phyloP scores from a whole-genome alignment of 164 flowering plant genomes.

The Euptelea pleiosperma region DNA sequence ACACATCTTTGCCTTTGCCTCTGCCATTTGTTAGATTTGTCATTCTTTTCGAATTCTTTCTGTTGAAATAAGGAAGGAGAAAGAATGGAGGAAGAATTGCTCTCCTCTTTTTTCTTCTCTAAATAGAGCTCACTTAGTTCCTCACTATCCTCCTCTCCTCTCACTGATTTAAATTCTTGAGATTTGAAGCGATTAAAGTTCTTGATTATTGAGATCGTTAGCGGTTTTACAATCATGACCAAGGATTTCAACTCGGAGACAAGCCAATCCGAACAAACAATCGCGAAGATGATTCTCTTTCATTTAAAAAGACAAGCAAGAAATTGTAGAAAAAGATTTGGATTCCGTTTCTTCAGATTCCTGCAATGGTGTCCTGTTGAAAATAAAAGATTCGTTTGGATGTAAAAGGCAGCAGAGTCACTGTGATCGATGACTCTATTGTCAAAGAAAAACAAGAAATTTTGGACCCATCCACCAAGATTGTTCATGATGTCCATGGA shows the following conservation, averaged over 20 bases:
- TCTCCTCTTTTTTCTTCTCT: neutral
- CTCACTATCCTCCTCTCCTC: no score
- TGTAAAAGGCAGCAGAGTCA: neutral
- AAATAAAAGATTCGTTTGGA: neutral
- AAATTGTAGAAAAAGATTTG: neutral
- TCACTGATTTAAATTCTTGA: neutral
- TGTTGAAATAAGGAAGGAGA: no score
- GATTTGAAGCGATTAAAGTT: no score
- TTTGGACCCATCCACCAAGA: no score
- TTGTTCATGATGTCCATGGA: no score
- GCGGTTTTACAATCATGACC: neutral
- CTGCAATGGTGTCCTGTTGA: neutral
- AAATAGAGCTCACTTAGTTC: no score
- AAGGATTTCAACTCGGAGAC: neutral
- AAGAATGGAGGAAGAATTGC: no score
- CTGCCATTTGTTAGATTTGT: no score
- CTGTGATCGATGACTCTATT: neutral
- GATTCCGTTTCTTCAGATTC: neutral
- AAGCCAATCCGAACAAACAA: neutral
- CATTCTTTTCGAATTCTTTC: no score
- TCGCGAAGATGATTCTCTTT: neutral
- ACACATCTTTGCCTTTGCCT: no score
- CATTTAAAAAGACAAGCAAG: neutral
- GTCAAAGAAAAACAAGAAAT: slow-evolving; percentile 4
- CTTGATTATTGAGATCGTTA: neutral